Evolutionary conservation across 257 asterid genomes (phyloP).

Genomic region (Salvia rosmarinus): DNA sequence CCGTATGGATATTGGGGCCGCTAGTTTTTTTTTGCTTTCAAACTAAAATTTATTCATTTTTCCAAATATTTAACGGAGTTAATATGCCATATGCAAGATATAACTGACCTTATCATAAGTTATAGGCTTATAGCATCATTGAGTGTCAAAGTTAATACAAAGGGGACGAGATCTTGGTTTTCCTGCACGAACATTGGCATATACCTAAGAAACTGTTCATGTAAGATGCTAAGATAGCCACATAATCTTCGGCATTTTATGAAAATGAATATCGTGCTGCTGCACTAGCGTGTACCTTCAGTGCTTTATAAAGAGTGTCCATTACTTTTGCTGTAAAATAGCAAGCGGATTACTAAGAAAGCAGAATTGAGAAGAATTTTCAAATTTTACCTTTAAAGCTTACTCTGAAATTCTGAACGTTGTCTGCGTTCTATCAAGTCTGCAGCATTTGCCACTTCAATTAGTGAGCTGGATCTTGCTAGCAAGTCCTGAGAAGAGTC

Average conservation of each 20-base stretch:
- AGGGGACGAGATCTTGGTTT: slow-evolving; percentile 70
- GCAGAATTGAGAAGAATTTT: slow-evolving; percentile 15
- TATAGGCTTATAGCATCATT: slow-evolving; percentile 77
- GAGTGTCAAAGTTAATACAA: slow-evolving; percentile 76
- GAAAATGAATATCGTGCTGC: slow-evolving; percentile 20
- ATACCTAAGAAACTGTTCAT: slow-evolving; percentile 5
- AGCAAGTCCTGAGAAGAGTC: slow-evolving; percentile 65
- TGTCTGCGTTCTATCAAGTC: slow-evolving; percentile 88
- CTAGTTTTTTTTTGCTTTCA: slow-evolving; percentile 96
- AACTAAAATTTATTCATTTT: slow-evolving; percentile 39
- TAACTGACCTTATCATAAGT: slow-evolving; percentile 91
- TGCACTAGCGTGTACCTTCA: slow-evolving; percentile 59
- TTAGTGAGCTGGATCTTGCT: slow-evolving; percentile 67
- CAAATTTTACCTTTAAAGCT: slow-evolving; percentile 29
- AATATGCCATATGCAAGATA: slow-evolving; percentile 28
- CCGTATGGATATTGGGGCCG: slow-evolving; percentile 90
- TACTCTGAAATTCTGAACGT: slow-evolving; percentile 89
- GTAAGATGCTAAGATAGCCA: slow-evolving; percentile 1
- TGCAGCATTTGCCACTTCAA: slow-evolving; percentile 83
- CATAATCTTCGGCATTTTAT: background rate
- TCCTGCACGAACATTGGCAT: slow-evolving; percentile 48
- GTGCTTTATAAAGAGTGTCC: slow-evolving; percentile 47
- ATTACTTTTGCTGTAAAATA: slow-evolving; percentile 68
- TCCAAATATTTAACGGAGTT: slow-evolving; percentile 21
- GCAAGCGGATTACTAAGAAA: slow-evolving; percentile 17